Evolutionary conservation across 495 filamentous ascomycete genomes (phyloP).

Genomic region (Staphylotrichum tortipilum): DNA sequence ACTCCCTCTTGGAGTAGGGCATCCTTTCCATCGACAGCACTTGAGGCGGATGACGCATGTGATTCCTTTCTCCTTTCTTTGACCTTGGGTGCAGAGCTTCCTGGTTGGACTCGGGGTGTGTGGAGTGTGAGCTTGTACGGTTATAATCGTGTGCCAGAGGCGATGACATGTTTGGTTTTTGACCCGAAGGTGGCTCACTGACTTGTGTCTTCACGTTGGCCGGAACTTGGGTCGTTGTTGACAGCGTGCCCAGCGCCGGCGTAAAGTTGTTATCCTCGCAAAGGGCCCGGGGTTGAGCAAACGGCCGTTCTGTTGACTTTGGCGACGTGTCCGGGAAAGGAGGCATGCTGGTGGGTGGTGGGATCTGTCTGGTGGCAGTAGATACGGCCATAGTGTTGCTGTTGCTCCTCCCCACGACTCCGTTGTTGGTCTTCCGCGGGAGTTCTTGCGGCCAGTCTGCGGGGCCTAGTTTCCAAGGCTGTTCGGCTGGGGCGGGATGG

Average conservation of each 20-base stretch:
- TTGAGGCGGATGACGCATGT: background rate
- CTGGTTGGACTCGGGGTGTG: background rate
- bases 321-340: constrained; percentile 1
- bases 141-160: no score
- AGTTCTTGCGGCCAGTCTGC: no score
- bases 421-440: no score
- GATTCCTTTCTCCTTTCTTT: background rate
- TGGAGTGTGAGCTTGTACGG: background rate
- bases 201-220: no score
- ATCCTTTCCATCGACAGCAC: background rate
- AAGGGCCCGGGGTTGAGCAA: no score
- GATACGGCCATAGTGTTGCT: background rate
- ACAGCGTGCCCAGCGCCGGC: no score
- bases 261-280: no score
- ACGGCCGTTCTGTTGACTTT: background rate
- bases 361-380: background rate
- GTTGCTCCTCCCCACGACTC: background rate
- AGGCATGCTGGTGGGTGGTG: background rate
- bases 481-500: background rate
- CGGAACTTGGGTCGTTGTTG: no score
- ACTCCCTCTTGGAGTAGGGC: background rate
- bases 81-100: background rate
- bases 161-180: background rate
- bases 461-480: no score
- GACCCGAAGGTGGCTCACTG: no score